A percentile compares a stretch with the other conserved stretches of the same genome.
phyloP scores from a whole-genome alignment of 225 moss, liverwort and hornwort species.

The Ulota crispa region DNA sequence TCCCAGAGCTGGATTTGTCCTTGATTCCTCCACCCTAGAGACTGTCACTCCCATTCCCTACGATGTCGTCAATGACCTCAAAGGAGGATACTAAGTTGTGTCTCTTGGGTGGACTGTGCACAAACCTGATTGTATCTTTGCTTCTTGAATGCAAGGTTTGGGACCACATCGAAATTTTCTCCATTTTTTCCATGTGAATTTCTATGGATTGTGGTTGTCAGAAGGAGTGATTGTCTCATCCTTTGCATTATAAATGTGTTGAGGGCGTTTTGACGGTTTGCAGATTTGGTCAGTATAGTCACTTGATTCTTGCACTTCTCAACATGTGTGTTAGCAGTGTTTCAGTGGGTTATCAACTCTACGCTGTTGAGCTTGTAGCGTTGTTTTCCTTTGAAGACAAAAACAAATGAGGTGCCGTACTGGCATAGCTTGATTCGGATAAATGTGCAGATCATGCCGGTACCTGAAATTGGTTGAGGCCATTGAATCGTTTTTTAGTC shows the following conservation, averaged over 20 bases:
- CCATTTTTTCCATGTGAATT: constrained; percentile 2
- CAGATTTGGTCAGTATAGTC: too few relatives aligned
- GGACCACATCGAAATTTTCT: constrained; percentile 23
- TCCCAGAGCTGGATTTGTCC: constrained; percentile 52
- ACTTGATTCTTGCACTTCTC: neutral
- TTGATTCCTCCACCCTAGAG: constrained; percentile 54
- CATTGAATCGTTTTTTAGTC: too few relatives aligned
- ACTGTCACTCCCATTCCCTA: constrained; percentile 64
- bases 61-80: constrained; percentile 66
- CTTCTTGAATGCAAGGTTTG: constrained; percentile 35
- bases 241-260: neutral
- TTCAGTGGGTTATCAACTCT: neutral
- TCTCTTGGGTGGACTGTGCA: neutral
- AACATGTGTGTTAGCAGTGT: too few relatives aligned
- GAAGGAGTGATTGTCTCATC: neutral
- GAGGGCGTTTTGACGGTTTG: neutral
- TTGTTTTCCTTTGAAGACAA: neutral
- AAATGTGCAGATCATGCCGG: too few relatives aligned
- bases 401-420: too few relatives aligned
- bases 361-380: neutral
- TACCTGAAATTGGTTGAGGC: too few relatives aligned
- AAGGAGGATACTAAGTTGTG: constrained; percentile 60
- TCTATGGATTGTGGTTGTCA: neutral
- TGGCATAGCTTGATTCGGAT: too few relatives aligned
- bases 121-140: constrained; percentile 24